Evolutionary conservation across 2,329 filamentous ascomycete species (phyloP).

Genomic region (Esteya vermicola): DNA sequence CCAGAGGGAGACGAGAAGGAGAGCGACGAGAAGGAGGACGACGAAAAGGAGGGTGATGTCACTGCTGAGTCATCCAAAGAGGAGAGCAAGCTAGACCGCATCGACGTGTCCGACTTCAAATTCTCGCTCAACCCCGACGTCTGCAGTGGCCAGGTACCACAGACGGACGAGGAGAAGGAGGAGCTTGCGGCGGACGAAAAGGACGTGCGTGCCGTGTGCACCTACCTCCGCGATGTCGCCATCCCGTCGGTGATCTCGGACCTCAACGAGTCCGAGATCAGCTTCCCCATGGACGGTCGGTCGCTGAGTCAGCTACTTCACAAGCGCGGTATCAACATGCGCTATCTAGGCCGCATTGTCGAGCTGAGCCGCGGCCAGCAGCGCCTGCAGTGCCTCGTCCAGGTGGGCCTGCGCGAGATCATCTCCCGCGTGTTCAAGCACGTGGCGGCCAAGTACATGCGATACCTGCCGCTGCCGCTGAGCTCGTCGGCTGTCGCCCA

Average conservation of each 20-base stretch:
- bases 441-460: constrained; percentile 63
- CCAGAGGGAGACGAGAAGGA: not conserved
- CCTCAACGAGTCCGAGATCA: constrained; percentile 80
- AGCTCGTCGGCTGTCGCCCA: constrained; percentile 71
- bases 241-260: constrained; percentile 81
- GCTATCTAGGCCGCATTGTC: constrained; percentile 83
- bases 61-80: constrained; percentile 18
- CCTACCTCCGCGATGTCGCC: constrained; percentile 59
- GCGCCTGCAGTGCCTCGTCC: constrained; percentile 62
- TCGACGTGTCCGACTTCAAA: constrained; percentile 76
- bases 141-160: constrained; percentile 81
- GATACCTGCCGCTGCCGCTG: constrained; percentile 65
- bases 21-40: constrained; percentile 4
- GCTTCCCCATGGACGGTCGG: constrained; percentile 97
- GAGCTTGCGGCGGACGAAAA: constrained; percentile 73
- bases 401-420: constrained; percentile 81
- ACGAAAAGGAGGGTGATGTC: constrained; percentile 11
- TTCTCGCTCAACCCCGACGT: constrained; percentile 90
- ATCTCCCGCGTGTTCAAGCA: constrained; percentile 94
- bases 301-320: constrained; percentile 80
- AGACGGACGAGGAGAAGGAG: constrained; percentile 79
- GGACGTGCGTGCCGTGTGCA: constrained; percentile 73
- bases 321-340: constrained; percentile 92
- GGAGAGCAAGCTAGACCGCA: constrained; percentile 42
- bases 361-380: constrained; percentile 48